Conservation (phyloP, 495 filamentous ascomycete species). For the Aspergillus carlsbadensis region DNA sequence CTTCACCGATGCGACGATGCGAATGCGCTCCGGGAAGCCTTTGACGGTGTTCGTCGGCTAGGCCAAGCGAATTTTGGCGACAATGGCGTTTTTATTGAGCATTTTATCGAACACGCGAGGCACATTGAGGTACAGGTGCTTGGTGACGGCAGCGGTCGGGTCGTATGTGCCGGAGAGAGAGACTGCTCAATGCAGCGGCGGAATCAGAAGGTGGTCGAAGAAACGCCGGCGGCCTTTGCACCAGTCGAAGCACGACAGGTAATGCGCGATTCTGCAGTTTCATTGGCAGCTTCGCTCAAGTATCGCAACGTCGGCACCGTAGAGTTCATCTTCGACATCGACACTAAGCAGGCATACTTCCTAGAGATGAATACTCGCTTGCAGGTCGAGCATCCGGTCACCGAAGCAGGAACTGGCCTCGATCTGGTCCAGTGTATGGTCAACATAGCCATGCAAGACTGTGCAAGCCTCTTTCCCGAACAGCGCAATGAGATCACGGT, state of each 20-base stretch:
- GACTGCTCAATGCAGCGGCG: conserved; percentile 46
- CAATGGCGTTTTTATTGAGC: conserved; percentile 40
- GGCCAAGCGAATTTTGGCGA: conserved; percentile 42
- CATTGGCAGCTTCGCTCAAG: conserved; percentile 46
- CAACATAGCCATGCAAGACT: conserved; percentile 41
- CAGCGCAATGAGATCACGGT: conserved; percentile 26
- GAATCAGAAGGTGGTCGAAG: conserved; percentile 57
- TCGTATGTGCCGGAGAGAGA: conserved; percentile 38
- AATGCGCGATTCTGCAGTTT: conserved; percentile 46
- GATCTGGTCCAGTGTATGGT: conserved; percentile 60
- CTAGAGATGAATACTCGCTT: conserved; percentile 66
- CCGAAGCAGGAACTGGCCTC: conserved; percentile 55
- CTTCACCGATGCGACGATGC: conserved; percentile 32
- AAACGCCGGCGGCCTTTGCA: conserved; percentile 50
- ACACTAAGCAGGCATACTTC: conserved; percentile 57
- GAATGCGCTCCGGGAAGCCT: conserved; percentile 31
- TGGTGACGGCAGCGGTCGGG: conserved; percentile 36
- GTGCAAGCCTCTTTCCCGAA: conserved; percentile 17
- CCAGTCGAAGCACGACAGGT: conserved; percentile 39
- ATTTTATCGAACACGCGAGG: conserved; percentile 34
- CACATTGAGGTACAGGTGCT: conserved; percentile 47
- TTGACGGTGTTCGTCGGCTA: conserved; percentile 29
- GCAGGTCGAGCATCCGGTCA: conserved; percentile 67
- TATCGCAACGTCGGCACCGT: conserved; percentile 61
- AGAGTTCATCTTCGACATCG: conserved; percentile 62